phyloP scores from a whole-genome alignment of 1,284 basidiomycete genomes.

The Malassezia furfur region DNA sequence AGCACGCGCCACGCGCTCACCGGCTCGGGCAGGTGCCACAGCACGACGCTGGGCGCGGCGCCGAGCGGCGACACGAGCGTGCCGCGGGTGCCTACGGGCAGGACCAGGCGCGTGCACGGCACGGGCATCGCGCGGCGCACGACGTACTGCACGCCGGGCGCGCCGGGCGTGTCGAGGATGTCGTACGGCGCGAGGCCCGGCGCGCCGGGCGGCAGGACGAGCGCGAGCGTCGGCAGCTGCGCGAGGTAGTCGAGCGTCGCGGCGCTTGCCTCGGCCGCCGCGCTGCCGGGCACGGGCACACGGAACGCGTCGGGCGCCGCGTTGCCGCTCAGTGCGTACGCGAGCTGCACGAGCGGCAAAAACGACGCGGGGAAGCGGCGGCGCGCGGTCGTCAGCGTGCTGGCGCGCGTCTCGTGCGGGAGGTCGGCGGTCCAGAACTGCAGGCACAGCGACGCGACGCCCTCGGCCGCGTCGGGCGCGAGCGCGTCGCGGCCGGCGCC shows the following conservation, averaged over 20 bases:
- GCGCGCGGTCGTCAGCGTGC: constrained; percentile 67
- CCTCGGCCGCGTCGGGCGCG: constrained; percentile 49
- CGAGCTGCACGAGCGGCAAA: constrained; percentile 61
- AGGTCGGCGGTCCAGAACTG: constrained; percentile 70
- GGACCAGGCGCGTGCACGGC: constrained; percentile 60
- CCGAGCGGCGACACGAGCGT: constrained; percentile 61
- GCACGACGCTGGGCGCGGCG: constrained; percentile 59
- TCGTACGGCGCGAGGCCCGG: constrained; percentile 59
- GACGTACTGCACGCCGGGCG: constrained; percentile 57
- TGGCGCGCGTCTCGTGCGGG: constrained; percentile 54
- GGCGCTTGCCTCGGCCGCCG: constrained; percentile 51
- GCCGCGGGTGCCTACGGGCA: constrained; percentile 61
- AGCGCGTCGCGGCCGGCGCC: constrained; percentile 48
- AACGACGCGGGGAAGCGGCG: constrained; percentile 71
- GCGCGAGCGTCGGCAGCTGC: constrained; percentile 64
- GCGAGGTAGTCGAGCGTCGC: constrained; percentile 67
- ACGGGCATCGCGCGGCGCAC: constrained; percentile 62
- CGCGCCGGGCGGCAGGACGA: constrained; percentile 55
- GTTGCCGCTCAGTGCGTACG: constrained; percentile 59
- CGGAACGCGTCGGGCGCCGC: constrained; percentile 11
- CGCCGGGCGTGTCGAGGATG: constrained; percentile 58
- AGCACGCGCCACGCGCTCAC: constrained; percentile 65
- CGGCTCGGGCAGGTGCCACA: constrained; percentile 70
- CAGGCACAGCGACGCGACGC: constrained; percentile 62
- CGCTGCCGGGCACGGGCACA: constrained; percentile 7